phyloP scores from a whole-genome alignment of 2,329 filamentous ascomycete genomes.

The Emergomyces africanus region DNA sequence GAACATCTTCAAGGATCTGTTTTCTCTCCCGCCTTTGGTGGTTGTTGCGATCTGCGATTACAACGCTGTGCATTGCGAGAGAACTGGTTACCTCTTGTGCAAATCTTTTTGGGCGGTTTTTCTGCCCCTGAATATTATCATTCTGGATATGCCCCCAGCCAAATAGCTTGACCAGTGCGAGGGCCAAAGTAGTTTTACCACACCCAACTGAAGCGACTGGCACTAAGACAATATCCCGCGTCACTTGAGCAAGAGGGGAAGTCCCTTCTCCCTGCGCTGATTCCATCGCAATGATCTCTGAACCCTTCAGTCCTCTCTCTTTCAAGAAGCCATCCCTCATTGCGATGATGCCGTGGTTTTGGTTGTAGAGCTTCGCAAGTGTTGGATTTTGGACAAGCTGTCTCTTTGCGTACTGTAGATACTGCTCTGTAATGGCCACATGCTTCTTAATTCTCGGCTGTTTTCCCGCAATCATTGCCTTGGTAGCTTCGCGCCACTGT shows the following conservation, averaged over 20 bases:
- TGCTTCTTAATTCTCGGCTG: conserved; percentile 76
- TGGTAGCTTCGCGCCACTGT: conserved; percentile 96
- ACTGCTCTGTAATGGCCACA: conserved; percentile 77
- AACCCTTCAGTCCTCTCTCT: conserved; percentile 71
- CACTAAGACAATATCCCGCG: conserved; percentile 63
- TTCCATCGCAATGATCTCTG: conserved; percentile 70
- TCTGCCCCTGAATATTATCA: conserved; percentile 78
- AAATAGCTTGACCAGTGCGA: conserved; percentile 72
- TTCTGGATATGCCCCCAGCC: conserved; percentile 92
- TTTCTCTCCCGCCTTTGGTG: conserved; percentile 76
- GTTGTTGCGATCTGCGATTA: conserved; percentile 91
- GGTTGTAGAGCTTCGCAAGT: conserved; percentile 58
- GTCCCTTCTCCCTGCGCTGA: conserved; percentile 33
- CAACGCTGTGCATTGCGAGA: conserved; percentile 54
- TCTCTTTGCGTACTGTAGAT: conserved; percentile 66
- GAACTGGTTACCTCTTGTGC: conserved; percentile 54
- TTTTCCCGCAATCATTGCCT: conserved; percentile 65
- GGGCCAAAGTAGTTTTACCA: conserved; percentile 85
- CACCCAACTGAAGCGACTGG: conserved; percentile 91
- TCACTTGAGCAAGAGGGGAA: conserved; percentile 28
- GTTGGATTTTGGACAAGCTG: conserved; percentile 56
- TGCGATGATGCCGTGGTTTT: conserved; percentile 90
- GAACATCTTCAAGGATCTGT: conserved; percentile 73
- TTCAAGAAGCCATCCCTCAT: conserved; percentile 78
- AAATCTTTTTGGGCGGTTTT: conserved; percentile 63